A percentile compares a stretch with the other conserved stretches of the same genome.
phyloP scores from a whole-genome alignment of 1,284 basidiomycete species.

The Coniferiporia weirii region DNA sequence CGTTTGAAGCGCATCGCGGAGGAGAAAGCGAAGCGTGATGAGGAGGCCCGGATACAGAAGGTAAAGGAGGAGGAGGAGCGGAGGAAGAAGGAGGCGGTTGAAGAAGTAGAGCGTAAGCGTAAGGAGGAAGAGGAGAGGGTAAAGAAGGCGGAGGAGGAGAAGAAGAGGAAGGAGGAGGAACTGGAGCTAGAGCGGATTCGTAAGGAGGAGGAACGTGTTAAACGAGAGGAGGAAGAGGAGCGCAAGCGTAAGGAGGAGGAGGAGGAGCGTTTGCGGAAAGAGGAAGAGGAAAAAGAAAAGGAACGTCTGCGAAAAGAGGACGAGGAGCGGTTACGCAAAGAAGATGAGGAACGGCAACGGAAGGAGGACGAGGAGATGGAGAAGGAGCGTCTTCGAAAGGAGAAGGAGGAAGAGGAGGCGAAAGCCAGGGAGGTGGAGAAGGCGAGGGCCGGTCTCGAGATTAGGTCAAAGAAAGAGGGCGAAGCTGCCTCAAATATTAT shows the following conservation, averaged over 20 bases:
- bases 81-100: conserved; percentile 30
- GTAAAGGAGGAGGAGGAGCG: conserved; percentile 35
- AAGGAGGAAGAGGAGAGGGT: conserved; percentile 23
- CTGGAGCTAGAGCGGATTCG: conserved; percentile 32
- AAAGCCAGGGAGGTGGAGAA: conserved; percentile 27
- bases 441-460: conserved; percentile 22
- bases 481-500: conserved; percentile 24
- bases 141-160: conserved; percentile 21
- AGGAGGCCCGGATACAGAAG: conserved; percentile 27
- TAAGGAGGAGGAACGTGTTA: conserved; percentile 23
- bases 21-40: conserved; percentile 27
- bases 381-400: conserved; percentile 31
- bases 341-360: conserved; percentile 20
- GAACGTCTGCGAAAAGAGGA: conserved; percentile 30
- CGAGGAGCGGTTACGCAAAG: conserved; percentile 27
- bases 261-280: conserved; percentile 29
- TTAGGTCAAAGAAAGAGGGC: conserved; percentile 12
- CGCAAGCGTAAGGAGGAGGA: conserved; percentile 26
- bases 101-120: conserved; percentile 28
- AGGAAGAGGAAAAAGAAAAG: conserved; percentile 34
- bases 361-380: conserved; percentile 20
- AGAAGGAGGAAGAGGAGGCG: conserved; percentile 30
- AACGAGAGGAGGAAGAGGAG: conserved; percentile 20
- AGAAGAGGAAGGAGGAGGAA: conserved; percentile 31
- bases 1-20: conserved; percentile 23